These are phyloP conservation scores for Evansstolkia leycettana DNA, from an alignment of 495 filamentous ascomycete genomes.

Conservation along the genomic window DNA sequence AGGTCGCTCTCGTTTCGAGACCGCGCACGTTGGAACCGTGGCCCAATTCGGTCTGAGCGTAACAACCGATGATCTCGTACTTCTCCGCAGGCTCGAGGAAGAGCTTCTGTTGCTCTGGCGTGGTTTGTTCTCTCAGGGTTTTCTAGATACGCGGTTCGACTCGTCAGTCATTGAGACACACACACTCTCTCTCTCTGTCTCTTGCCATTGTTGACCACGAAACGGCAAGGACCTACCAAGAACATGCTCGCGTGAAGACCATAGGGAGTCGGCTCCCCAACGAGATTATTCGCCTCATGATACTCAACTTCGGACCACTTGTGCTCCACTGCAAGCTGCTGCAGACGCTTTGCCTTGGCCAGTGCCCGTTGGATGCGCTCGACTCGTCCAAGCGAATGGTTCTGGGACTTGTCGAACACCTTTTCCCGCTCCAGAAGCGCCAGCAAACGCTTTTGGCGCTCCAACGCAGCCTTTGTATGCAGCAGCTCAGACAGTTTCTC, in stretches of 20 bases:
- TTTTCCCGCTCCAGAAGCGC: constrained; percentile 43
- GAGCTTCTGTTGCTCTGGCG: constrained; percentile 52
- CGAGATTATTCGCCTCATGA: constrained; percentile 43
- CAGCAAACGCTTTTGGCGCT: constrained; percentile 40
- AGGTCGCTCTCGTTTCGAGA: constrained; percentile 61
- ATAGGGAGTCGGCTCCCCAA: constrained; percentile 56
- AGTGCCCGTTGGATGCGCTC: constrained; percentile 50
- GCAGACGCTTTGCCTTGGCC: constrained; percentile 51
- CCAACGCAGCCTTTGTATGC: constrained; percentile 43
- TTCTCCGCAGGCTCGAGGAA: constrained; percentile 52
- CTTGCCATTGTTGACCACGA: too few species aligned
- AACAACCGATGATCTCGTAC: constrained; percentile 61
- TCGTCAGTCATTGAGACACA: too few species aligned
- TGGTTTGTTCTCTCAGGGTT: constrained; percentile 58
- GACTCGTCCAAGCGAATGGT: constrained; percentile 52
- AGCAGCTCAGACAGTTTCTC: constrained; percentile 49
- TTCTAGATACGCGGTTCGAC: constrained; percentile 20
- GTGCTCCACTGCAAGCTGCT: constrained; percentile 47
- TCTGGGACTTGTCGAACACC: constrained; percentile 58
- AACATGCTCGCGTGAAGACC: constrained; percentile 59
- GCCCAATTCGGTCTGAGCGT: constrained; percentile 66
- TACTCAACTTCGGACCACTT: constrained; percentile 54
- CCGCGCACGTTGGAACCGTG: constrained; percentile 67
- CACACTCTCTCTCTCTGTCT: too few species aligned
- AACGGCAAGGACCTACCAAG: constrained; percentile 40